Evolutionary conservation across 2,329 filamentous ascomycete species (phyloP), one percentile per base, ranked within the genome.

Genomic region (Talaromyces sp.): DNA sequence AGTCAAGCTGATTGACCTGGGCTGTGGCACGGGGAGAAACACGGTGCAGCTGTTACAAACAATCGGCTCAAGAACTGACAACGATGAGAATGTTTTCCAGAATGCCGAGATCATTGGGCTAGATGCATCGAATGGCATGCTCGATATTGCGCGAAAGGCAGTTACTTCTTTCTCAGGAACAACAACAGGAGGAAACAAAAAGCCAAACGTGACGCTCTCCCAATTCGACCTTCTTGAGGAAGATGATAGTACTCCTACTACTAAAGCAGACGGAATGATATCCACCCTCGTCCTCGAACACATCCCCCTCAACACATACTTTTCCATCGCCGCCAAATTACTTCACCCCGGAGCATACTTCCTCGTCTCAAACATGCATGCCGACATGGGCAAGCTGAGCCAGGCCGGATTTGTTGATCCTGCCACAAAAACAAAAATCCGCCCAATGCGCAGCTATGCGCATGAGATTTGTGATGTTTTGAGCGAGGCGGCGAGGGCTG

Each of bases 301-400:
- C 71, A 75, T 89, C 3, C 82, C 85, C 0, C 68, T 87, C 0
- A 65, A 72, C 0, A 84, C 80, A 68, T 89, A 88, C 73, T 89
- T 89, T 71, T 57, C 66, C 2, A 79, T 80, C 0, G 77, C 81
- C 0, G 67, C 76, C 1, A 65, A 67, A 10, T 72, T 83, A 0
- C 70, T 89, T 16, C 67, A 65, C 2, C 73, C 76, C 0, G 79
- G 79, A 0, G 85, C 82, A 0, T 72, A 81, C 55, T 73, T 87
- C 5, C 74, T 89, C 9, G 68, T 89, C n/a, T 89, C 86, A 0
- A 89, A 89, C 67, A 89, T 89, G 87, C 87, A 89, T 69, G 73
- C 79, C 1, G 83, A 88, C 3, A 89, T 89, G 86, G 86, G 85
- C 1, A 64, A 65, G 14, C 76, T 81, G 16, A 83, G 81, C 30